Percentiles rank a stretch among this genome's conserved stretches.
Evolutionary conservation across 352 stramenopile species (phyloP).

Genomic region (Phytophthora ohioensis): DNA sequence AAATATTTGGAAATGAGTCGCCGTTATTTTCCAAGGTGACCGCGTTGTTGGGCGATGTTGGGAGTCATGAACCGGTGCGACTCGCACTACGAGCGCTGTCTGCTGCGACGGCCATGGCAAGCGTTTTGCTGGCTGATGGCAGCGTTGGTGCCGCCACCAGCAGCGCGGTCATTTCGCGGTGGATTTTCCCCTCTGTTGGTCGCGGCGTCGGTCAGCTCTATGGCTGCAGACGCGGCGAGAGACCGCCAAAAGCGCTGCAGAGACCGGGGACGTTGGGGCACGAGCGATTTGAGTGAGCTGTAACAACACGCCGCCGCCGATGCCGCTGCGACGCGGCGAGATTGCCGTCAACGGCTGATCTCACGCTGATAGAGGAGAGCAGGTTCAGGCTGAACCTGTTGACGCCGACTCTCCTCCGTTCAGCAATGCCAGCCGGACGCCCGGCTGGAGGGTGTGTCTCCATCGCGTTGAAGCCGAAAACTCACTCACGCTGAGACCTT

Average conservation of each 20-base stretch:
- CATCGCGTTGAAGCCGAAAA: neutral
- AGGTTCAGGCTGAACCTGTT: slow-evolving; percentile 20
- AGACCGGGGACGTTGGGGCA: neutral
- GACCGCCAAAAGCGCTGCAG: slow-evolving; percentile 14
- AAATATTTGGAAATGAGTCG: slow-evolving; percentile 2
- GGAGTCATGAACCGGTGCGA: no score
- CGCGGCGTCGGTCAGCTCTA: slow-evolving; percentile 12
- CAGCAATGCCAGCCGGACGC: slow-evolving; percentile 11
- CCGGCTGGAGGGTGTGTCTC: slow-evolving; percentile 18
- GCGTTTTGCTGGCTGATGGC: slow-evolving; percentile 6
- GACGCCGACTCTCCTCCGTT: slow-evolving; percentile 14
- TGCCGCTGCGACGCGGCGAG: neutral
- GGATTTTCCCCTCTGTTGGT: slow-evolving; percentile 24
- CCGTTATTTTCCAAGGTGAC: neutral
- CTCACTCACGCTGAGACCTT: neutral
- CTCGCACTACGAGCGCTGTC: neutral
- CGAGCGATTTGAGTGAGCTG: slow-evolving; percentile 14
- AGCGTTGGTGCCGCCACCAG: neutral
- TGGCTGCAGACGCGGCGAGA: slow-evolving; percentile 12
- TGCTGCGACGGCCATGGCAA: neutral
- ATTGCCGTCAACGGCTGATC: slow-evolving; percentile 23
- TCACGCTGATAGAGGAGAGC: slow-evolving; percentile 11
- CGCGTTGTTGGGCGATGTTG: no score
- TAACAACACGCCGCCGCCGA: slow-evolving; percentile 8
- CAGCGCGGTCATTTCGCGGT: neutral